Base-by-base conservation (phyloP, 495 filamentous ascomycete species). In the Staphylotrichum longicolle region DNA sequence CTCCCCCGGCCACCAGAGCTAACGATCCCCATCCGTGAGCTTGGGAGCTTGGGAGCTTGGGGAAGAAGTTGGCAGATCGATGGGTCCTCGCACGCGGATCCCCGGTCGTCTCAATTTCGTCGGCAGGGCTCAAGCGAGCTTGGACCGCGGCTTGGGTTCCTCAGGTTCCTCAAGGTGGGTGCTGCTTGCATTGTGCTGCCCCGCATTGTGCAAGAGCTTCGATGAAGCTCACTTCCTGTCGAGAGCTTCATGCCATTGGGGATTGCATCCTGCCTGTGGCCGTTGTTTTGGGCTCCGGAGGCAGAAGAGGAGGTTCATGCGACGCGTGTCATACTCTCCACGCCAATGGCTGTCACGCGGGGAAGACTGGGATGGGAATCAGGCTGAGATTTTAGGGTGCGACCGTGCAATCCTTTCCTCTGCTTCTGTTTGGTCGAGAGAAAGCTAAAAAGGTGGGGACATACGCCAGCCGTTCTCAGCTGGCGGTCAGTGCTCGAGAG, bases 1-100 rank as follows among this genome's bases (percentile, higher is more conserved):
- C 37, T 58, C 56, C 56, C 14, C 56, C 11, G 10, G 15, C 10
- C 2, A 45, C 2, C 30, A 7, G 32, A 55, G 40, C 51, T 54
- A 54, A 14, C 51, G 20, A 27, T 34, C 51, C 51, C 51, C 51
- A 54, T 54, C 35, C 51, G 51, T 54, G 51, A 53, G 20, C 20
- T 27, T 27, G 20, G 20, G 20, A 27, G 20, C 20, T 27, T 27
- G 20, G 20, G 20, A 27, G 27, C 34, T 53, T 11, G 50, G 50
- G 34, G 39, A 53, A 7, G 49, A 51, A 51, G 33, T 51, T 37
- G 49, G 33, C n/a, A 27, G 41, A 37, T 61, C 48, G 32, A 46
- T 32, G 5, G 20, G 39, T 35, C 33, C 11, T 4, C 0, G 50
- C 54, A 56, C 52, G 52, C 50, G 14, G 35, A 20, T 20, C 59